Evolutionary conservation across 83 land plant species (phyloP), one percentile per base, ranked within the genome.

Genomic region (Picea abies): DNA sequence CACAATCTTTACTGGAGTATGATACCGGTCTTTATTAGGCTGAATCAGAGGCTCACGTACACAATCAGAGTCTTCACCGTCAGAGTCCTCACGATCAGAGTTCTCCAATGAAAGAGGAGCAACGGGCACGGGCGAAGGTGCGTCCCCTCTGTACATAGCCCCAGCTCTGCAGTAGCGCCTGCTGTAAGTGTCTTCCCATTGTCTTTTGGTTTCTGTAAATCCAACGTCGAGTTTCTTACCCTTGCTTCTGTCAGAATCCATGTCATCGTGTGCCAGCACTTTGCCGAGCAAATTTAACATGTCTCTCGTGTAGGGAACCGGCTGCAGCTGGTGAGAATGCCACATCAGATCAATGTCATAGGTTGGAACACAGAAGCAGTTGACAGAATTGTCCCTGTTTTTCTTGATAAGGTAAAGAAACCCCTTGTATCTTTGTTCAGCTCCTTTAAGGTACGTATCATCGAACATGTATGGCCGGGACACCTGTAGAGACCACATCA

Each of bases 281-380:
- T 78, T 92, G 2, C 99, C 99, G 52, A 95, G 80, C 12, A 88
- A 10, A 64, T 83, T 41, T 2, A 83, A 76, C 86, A 90, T 71
- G 70, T 97, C 99, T 41, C 86, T 84, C 63, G 87, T 84, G 80
- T 97, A 97, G 41, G 96, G 84, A 68, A 84, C 83, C 20, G 99
- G 95, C 60, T 90, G 88, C 75, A 93, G 87, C 80, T 95, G 98
- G 78, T 97, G 99, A 63, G 98, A 85, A 76, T 97, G 99, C 99
- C 99, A 97, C 70, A 97, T 93, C 76, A 97, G 85, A 79, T 97
- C 99, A 29, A 29, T 29, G 29, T 29, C 29, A 29, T 29, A 29
- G 29, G 29, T 29, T 29, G 29, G 29, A 29, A 95, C 99, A 81
- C 91, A 89, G 80, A 97, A 97, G 65, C 85, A 64, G 60, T 81